phyloP scores from a whole-genome alignment of 257 asterid species.

The Lantana camara region DNA sequence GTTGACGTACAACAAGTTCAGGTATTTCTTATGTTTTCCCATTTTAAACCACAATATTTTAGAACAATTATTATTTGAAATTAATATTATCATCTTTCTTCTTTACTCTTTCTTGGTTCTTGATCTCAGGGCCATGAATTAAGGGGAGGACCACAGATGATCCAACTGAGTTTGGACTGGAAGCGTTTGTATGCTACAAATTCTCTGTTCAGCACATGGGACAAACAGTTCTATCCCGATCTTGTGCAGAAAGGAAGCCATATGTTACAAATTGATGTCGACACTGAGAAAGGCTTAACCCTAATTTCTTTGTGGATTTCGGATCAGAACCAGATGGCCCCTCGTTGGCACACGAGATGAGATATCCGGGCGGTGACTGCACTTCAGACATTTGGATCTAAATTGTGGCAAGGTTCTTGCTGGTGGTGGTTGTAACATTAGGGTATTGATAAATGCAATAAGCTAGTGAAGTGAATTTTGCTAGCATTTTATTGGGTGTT shows the following conservation, averaged over 20 bases:
- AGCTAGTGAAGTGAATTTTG: too few species aligned
- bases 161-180: slow-evolving; percentile 93
- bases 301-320: slow-evolving; percentile 76
- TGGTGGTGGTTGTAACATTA: too few species aligned
- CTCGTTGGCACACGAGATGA: slow-evolving; percentile 93
- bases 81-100: too few species aligned
- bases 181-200: slow-evolving; percentile 83
- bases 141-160: slow-evolving; percentile 99
- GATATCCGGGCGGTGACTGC: slow-evolving; percentile 99
- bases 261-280: slow-evolving; percentile 80
- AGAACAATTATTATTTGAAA: too few species aligned
- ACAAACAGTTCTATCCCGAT: slow-evolving; percentile 86
- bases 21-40: slow-evolving; percentile 39
- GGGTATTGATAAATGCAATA: too few species aligned
- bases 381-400: slow-evolving; percentile 94
- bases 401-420: too few species aligned
- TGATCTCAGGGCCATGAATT: slow-evolving; percentile 58
- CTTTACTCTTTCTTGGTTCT: not conserved
- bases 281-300: slow-evolving; percentile 73
- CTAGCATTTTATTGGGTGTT: too few species aligned
- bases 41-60: not conserved
- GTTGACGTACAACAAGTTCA: slow-evolving; percentile 70
- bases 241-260: slow-evolving; percentile 77
- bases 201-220: slow-evolving; percentile 94
- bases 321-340: slow-evolving; percentile 92